phyloP scores from a whole-genome alignment of 208 protist genomes.

The Leishmania lainsoni region DNA sequence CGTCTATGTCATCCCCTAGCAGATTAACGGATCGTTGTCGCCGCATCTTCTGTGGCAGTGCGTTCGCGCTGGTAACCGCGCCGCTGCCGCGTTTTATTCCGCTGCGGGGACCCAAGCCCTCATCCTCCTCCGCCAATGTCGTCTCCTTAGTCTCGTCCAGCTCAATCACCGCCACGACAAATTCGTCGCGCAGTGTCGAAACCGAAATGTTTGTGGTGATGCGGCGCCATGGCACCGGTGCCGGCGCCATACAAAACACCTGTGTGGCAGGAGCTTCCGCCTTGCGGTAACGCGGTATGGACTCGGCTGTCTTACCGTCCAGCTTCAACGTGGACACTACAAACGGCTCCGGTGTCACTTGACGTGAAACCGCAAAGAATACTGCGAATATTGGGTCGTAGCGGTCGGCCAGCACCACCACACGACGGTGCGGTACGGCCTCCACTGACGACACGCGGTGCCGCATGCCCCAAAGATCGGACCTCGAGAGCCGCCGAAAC shows the following conservation, averaged over 20 bases:
- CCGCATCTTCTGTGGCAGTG: not conserved
- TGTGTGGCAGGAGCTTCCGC: slow-evolving; percentile 21
- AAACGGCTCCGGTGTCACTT: slow-evolving; percentile 20
- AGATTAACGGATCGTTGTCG: not conserved
- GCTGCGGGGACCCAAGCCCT: not conserved
- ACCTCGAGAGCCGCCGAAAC: slow-evolving; percentile 39
- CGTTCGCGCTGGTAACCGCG: not conserved
- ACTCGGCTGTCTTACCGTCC: slow-evolving; percentile 6
- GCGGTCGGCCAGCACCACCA: slow-evolving; percentile 54
- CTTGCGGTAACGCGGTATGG: slow-evolving; percentile 7
- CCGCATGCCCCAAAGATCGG: slow-evolving; percentile 34
- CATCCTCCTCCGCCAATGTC: not conserved
- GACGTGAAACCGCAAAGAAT: slow-evolving; percentile 26
- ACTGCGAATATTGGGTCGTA: slow-evolving; percentile 50
- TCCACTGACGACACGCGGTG: slow-evolving; percentile 46
- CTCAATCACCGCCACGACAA: slow-evolving; percentile 28
- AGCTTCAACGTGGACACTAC: slow-evolving; percentile 17
- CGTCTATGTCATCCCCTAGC: slow-evolving; percentile 8
- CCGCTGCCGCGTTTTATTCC: not conserved
- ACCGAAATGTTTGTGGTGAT: slow-evolving; percentile 25
- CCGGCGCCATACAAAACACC: slow-evolving; percentile 28
- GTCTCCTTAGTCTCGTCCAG: not conserved
- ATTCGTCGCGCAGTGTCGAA: slow-evolving; percentile 22
- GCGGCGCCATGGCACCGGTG: slow-evolving; percentile 36
- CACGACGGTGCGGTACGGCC: slow-evolving; percentile 42